These are phyloP conservation scores for Solanum medicagineum DNA, from an alignment of 257 asterid genomes.

Conservation along the genomic window DNA sequence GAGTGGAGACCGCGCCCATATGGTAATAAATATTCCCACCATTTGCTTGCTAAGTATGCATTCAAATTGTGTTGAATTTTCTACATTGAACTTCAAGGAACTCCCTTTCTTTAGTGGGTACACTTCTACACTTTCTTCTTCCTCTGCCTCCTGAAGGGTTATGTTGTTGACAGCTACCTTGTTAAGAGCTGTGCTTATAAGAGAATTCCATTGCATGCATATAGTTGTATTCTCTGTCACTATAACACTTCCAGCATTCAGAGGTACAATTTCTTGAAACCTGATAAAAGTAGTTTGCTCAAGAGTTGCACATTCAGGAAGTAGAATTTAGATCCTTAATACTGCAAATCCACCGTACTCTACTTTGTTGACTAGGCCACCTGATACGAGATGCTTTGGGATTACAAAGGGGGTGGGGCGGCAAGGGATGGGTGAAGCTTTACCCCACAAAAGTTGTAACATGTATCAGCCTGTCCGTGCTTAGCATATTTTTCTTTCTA, in stretches of 20 bases:
- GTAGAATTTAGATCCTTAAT: background rate
- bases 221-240: conserved; percentile 22
- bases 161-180: conserved; percentile 9
- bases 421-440: background rate
- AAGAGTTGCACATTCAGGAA: background rate
- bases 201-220: conserved; percentile 44
- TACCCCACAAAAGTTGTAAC: background rate
- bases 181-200: conserved; percentile 40
- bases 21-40: conserved; percentile 51
- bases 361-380: background rate
- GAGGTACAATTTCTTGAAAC: conserved; percentile 71
- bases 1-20: conserved; percentile 37
- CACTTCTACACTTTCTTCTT: conserved; percentile 29
- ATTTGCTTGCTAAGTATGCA: conserved; percentile 50
- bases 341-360: background rate
- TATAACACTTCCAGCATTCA: conserved; percentile 43
- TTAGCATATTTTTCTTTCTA: background rate
- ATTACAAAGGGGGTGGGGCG: background rate
- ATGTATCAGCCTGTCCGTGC: background rate
- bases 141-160: conserved; percentile 23
- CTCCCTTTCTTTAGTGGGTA: conserved; percentile 17
- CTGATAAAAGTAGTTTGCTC: conserved; percentile 18
- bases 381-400: background rate
- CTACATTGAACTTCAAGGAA: conserved; percentile 11
- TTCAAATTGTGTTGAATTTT: conserved; percentile 16